Evolutionary conservation across 176 grass and related monocot genomes (phyloP).

Genomic region (Chrysopogon serrulatus): DNA sequence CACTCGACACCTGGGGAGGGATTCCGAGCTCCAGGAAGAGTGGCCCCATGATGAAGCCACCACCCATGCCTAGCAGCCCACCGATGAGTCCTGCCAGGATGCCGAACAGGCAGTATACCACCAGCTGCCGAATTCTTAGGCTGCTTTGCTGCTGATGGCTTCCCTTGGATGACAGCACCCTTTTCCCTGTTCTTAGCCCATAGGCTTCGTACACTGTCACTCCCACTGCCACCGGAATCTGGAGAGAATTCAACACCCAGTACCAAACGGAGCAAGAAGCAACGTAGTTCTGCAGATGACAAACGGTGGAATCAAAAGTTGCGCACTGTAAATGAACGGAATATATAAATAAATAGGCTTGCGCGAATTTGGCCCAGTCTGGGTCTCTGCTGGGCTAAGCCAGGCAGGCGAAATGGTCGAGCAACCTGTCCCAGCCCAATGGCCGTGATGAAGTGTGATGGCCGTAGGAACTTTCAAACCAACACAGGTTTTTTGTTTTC

Average conservation of each 20-base stretch:
- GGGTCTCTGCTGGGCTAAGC: not conserved
- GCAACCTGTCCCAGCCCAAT: no score
- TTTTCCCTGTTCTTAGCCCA: constrained; percentile 48
- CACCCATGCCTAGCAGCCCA: constrained; percentile 69
- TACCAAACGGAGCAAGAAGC: constrained; percentile 56
- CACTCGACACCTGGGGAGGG: constrained; percentile 79
- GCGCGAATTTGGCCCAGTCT: no score
- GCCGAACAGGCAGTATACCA: constrained; percentile 46
- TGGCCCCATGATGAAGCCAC: constrained; percentile 83
- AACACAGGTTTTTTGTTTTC: no score
- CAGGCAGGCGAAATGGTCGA: no score
- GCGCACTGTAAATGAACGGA: no score
- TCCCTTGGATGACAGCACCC: constrained; percentile 52
- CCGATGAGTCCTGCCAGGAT: constrained; percentile 52
- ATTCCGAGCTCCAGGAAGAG: constrained; percentile 75
- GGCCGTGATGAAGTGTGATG: no score
- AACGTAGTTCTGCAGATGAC: constrained; percentile 43
- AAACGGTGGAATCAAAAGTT: no score
- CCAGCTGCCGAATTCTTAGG: constrained; percentile 37
- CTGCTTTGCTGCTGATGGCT: constrained; percentile 27
- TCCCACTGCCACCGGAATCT: constrained; percentile 64
- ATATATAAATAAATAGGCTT: no score
- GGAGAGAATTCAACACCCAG: constrained; percentile 65
- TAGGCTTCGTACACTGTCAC: constrained; percentile 53
- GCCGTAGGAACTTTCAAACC: no score